Percentiles rank a stretch among this genome's conserved stretches.
These are phyloP conservation scores for Populus euphratica DNA, from an alignment of 345 rosid species.

Conservation along the genomic window DNA sequence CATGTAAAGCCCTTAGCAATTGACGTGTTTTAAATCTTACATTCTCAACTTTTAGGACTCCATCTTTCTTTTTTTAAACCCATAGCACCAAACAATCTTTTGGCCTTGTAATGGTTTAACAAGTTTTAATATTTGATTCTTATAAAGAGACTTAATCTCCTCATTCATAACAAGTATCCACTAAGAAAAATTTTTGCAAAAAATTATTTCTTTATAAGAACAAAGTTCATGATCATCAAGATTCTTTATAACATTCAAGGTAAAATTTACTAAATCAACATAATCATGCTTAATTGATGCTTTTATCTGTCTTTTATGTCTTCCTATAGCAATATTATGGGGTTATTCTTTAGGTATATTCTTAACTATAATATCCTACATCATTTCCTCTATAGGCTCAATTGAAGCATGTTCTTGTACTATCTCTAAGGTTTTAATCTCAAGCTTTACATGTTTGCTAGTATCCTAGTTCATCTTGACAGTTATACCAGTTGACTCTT, in stretches of 20 bases:
- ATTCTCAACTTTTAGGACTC: background rate
- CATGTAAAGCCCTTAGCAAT: background rate
- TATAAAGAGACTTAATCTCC: background rate
- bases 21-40: background rate
- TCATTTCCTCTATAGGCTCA: background rate
- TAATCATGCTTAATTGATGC: fast-evolving
- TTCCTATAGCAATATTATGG: too few relatives aligned
- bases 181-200: background rate
- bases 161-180: background rate
- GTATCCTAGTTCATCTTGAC: background rate
- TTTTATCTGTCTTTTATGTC: too few relatives aligned
- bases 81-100: background rate
- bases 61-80: background rate
- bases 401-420: too few relatives aligned
- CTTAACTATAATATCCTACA: background rate
- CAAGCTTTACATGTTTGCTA: background rate
- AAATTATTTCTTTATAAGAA: background rate
- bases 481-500: fast-evolving
- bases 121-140: background rate
- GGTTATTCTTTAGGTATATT: too few relatives aligned
- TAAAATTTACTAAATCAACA: too few relatives aligned
- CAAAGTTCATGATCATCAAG: background rate
- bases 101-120: background rate
- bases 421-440: background rate
- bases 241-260: too few relatives aligned